Conservation (phyloP, 2,329 filamentous ascomycete species). For the Volutella citrinella region DNA sequence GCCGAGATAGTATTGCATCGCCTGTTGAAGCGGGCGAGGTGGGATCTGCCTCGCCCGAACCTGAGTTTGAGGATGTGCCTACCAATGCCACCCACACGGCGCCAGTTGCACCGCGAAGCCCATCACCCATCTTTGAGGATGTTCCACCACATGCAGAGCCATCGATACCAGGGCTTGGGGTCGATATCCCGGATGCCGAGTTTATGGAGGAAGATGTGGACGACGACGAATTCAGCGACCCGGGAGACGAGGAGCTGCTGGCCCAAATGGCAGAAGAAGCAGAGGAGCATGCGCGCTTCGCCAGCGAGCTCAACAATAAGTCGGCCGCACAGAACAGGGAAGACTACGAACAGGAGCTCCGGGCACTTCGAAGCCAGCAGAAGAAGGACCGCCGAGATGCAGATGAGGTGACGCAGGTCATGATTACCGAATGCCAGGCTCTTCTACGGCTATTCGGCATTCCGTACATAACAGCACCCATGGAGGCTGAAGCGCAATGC, state of each 20-base stretch:
- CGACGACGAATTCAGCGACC: constrained; percentile 74
- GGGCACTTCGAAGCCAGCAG: constrained; percentile 85
- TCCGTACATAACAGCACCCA: constrained; percentile 94
- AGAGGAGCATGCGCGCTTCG: constrained; percentile 91
- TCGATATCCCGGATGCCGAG: constrained; percentile 35
- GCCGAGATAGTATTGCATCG: neutral
- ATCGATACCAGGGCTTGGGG: too few species aligned
- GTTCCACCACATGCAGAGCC: constrained; percentile 3
- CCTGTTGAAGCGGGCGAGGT: neutral
- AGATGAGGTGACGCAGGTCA: constrained; percentile 93
- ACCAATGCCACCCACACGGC: constrained; percentile 16
- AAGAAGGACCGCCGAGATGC: constrained; percentile 95
- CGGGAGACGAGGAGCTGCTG: constrained; percentile 88
- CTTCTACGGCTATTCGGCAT: constrained; percentile 87
- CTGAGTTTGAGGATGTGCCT: constrained; percentile 35
- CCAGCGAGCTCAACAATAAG: constrained; percentile 79
- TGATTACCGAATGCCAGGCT: constrained; percentile 93
- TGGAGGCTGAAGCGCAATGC: constrained; percentile 98
- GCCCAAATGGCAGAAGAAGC: constrained; percentile 84
- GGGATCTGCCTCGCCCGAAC: constrained; percentile 30
- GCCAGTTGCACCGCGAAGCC: constrained; percentile 8
- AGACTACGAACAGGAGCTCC: constrained; percentile 84
- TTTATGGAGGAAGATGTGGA: constrained; percentile 52
- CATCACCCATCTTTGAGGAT: constrained; percentile 15
- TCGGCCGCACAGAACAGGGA: constrained; percentile 66